phyloP scores from a whole-genome alignment of 2,329 filamentous ascomycete species.

The Talaromyces sp. region DNA sequence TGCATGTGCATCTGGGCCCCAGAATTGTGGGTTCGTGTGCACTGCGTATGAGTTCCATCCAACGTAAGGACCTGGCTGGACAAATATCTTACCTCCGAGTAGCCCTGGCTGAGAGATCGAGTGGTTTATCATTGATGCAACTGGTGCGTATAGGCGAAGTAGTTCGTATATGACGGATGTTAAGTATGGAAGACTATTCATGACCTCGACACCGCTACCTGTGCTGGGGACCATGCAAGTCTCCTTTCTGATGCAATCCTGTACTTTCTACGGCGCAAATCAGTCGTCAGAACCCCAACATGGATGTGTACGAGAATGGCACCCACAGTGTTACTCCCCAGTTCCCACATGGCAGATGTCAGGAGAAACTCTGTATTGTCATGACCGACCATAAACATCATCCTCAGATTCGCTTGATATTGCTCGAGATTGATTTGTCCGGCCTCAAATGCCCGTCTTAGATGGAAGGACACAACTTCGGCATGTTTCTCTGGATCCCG shows the following conservation, averaged over 20 bases:
- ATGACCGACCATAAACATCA: neutral
- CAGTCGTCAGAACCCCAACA: too few species aligned
- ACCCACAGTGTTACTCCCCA: neutral
- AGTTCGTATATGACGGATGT: neutral
- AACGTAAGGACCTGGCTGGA: neutral
- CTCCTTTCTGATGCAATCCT: neutral
- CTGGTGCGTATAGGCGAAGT: neutral
- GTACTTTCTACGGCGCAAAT: neutral
- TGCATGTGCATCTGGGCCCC: neutral
- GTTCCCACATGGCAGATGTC: neutral
- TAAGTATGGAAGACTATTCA: neutral
- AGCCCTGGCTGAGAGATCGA: neutral
- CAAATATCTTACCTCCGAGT: neutral
- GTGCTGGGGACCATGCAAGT: neutral
- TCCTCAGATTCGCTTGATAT: neutral
- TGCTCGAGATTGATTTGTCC: neutral
- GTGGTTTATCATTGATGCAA: neutral
- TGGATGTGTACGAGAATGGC: too few species aligned
- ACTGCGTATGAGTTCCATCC: neutral
- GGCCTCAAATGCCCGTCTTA: neutral
- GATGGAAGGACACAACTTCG: too few species aligned
- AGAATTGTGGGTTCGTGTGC: neutral
- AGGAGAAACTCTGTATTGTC: neutral
- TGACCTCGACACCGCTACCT: neutral
- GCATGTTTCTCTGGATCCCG: too few species aligned